These are phyloP conservation scores for Fraxinus anomala DNA, from an alignment of 257 asterid species.

Conservation along the genomic window DNA sequence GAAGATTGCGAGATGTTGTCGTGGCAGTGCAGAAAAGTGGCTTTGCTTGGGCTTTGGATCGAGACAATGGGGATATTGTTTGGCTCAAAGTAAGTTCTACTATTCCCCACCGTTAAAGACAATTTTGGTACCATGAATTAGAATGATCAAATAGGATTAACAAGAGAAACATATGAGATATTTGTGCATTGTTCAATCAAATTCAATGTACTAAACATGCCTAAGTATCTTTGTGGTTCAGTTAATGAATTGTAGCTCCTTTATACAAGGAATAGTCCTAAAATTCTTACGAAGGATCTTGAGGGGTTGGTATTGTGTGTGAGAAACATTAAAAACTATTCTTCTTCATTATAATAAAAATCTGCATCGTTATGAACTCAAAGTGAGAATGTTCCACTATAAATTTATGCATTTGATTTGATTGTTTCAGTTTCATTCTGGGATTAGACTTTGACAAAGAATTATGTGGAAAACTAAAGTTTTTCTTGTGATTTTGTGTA, in stretches of 20 bases:
- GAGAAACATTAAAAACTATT: too few species aligned
- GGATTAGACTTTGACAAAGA: background rate
- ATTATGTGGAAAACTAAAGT: background rate
- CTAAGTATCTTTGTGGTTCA: background rate
- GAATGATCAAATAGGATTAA: background rate
- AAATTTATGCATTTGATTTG: too few species aligned
- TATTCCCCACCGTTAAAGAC: background rate
- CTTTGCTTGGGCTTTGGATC: conserved; percentile 74
- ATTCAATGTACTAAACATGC: too few species aligned
- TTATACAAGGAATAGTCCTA: background rate
- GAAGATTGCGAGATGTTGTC: conserved; percentile 51
- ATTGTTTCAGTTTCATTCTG: too few species aligned
- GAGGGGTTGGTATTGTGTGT: too few species aligned
- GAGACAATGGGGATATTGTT: conserved; percentile 44
- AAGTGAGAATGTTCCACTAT: too few species aligned
- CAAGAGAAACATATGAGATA: background rate
- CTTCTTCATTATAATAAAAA: too few species aligned
- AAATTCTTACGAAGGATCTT: too few species aligned
- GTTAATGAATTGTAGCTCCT: background rate
- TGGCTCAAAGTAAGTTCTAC: conserved; percentile 47
- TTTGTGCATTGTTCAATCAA: background rate
- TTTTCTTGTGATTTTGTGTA: conserved; percentile 8
- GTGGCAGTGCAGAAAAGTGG: conserved; percentile 80
- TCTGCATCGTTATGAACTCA: too few species aligned
- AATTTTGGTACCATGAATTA: background rate